Evolutionary conservation across 768 basidiomycete species (phyloP), one percentile per base, ranked within the genome.

Genomic region (Agaricus subrufescens): DNA sequence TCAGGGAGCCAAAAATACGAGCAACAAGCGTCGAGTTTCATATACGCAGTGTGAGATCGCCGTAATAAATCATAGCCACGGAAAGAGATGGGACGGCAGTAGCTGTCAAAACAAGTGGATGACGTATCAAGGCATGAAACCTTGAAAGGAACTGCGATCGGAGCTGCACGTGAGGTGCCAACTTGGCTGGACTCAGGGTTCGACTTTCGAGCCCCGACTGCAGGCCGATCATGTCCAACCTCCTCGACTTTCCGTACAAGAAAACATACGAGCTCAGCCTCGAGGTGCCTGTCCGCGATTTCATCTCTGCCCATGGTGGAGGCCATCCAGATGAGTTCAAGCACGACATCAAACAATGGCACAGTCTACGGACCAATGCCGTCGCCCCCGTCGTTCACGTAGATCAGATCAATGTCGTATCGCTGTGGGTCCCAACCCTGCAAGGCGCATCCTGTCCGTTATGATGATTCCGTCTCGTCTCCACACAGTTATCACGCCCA

Each of bases 301-400:
- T 92, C 68, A 85, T 96, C 30, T 74, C 75, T n/a, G 62, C 80
- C 39, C 81, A 87, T 66, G 75, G 78, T 1, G 85, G 86, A 27
- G 81, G 84, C 34, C 90, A 94, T 63, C 92, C 94, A 2, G 92
- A 95, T 62, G 85, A 86, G 26, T 94, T 92, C 74, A 85, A 76
- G 65, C 76, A 77, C 64, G 95, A 97, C 67, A 83, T 95, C 48
- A 78, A 76, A 4, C 68, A 69, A 38, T 92, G 94, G 84, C 84
- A 86, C 50, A 65, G 70, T 2, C 71, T 94, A 50, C 77, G 94
- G 40, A 82, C 79, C 56, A 80, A 84, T 48, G 75, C 67, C 12
- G 69, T 81, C 3, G 76, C 76, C 51, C 76, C 73, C 15, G 62
- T 71, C 3, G 77, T 84, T 15, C 84, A 86, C 60, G 75, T 83